phyloP scores from a whole-genome alignment of 2,329 filamentous ascomycete genomes.

The Phyllosticta citrichinensis region DNA sequence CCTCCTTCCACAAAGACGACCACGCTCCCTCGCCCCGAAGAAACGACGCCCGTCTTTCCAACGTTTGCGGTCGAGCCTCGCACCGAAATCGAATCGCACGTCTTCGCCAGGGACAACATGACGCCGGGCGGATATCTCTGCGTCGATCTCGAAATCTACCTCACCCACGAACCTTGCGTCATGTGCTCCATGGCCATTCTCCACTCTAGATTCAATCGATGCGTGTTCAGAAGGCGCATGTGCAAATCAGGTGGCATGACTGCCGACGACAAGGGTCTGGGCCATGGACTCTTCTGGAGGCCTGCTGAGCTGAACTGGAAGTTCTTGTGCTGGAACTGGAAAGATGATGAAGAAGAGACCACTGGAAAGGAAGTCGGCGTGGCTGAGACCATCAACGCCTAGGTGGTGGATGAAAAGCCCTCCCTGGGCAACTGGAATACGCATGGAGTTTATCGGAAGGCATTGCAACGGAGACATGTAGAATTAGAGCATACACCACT shows the following conservation, averaged over 20 bases:
- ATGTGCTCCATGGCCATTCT: conserved; percentile 97
- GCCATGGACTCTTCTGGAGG: conserved; percentile 55
- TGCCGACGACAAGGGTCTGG: conserved; percentile 45
- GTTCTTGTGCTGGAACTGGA: conserved; percentile 65
- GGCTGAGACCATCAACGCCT: conserved; percentile 2
- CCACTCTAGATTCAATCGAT: conserved; percentile 82
- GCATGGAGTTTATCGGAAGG: not conserved
- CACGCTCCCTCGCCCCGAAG: conserved; percentile 20
- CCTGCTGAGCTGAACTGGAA: conserved; percentile 75
- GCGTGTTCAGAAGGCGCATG: conserved; percentile 74
- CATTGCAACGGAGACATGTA: not conserved
- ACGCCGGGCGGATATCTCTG: conserved; percentile 77
- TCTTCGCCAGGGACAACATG: conserved; percentile 48
- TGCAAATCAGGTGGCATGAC: conserved; percentile 70
- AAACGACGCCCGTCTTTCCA: conserved; percentile 30
- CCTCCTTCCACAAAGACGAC: not conserved
- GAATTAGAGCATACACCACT: not conserved
- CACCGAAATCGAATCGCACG: conserved; percentile 52
- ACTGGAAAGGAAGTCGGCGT: not conserved
- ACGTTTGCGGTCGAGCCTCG: conserved; percentile 61
- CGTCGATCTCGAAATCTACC: conserved; percentile 84
- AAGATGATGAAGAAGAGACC: not conserved
- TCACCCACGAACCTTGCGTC: conserved; percentile 91
- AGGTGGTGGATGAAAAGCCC: not conserved
- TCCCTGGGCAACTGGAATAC: not conserved